Conservation (phyloP, 73 alveolate species). For the Tetrahymena elliotti region DNA sequence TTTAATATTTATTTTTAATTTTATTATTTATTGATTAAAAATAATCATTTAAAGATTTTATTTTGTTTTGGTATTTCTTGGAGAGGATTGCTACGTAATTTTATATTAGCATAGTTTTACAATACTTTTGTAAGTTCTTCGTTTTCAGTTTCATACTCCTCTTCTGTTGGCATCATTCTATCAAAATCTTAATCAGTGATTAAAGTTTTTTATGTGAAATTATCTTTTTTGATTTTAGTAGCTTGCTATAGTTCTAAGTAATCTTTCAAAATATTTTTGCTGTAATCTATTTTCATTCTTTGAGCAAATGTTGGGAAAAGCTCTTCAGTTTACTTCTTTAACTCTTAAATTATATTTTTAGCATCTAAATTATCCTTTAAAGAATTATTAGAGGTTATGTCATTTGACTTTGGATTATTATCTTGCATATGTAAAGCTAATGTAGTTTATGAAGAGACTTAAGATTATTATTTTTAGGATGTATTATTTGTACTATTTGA, state of each 20-base stretch:
- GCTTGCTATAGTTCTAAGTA: background rate
- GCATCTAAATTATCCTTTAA: background rate
- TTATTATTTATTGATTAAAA: too few relatives aligned
- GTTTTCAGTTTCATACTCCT: background rate
- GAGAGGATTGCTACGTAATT: background rate
- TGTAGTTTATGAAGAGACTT: background rate
- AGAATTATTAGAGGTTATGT: background rate
- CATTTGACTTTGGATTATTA: background rate
- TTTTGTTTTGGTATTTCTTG: background rate
- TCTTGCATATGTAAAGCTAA: background rate
- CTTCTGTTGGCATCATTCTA: background rate
- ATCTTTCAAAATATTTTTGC: background rate
- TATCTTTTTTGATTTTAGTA: background rate
- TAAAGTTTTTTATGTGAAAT: background rate
- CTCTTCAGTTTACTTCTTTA: background rate
- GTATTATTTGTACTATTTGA: background rate
- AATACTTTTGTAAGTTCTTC: background rate
- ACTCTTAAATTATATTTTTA: background rate
- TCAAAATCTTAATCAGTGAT: background rate
- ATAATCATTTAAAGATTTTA: background rate
- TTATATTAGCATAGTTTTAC: background rate
- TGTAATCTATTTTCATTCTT: background rate
- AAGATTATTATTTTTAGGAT: background rate
- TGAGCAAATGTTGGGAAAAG: background rate
- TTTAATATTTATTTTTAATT: too few relatives aligned